Percentiles rank a stretch among this genome's conserved stretches.
Conservation (phyloP, 202 grass and related monocot species). For the Carex arenaria region DNA sequence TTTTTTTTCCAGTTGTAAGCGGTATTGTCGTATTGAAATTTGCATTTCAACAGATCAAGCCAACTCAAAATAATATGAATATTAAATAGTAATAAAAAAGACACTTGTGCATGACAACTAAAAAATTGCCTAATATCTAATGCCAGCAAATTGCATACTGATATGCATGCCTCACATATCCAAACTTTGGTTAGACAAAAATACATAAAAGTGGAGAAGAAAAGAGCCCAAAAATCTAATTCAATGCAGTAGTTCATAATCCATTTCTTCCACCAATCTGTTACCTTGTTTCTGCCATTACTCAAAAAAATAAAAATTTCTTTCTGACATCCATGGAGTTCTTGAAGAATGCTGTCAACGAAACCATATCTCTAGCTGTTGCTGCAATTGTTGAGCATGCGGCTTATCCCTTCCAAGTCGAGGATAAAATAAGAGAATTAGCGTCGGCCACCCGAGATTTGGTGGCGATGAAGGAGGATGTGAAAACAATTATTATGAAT, state of each 20-base stretch:
- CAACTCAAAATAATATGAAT: neutral
- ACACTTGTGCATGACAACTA: neutral
- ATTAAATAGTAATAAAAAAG: neutral
- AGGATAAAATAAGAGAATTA: neutral
- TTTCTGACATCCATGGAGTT: neutral
- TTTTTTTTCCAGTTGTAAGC: neutral
- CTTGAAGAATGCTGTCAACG: neutral
- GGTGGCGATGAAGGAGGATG: neutral
- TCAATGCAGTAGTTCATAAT: neutral
- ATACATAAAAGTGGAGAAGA: neutral
- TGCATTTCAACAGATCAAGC: neutral
- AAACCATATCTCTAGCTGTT: neutral
- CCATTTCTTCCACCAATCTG: too few species aligned
- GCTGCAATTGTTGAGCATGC: neutral
- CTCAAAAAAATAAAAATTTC: too few species aligned
- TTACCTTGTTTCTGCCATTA: too few species aligned
- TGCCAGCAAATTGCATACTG: neutral
- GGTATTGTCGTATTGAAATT: neutral
- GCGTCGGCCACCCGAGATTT: neutral
- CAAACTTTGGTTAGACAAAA: neutral
- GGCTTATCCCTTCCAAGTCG: neutral
- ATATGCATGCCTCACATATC: constrained; percentile 3
- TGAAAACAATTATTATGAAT: neutral
- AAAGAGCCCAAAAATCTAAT: neutral
- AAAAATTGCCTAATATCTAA: neutral